A percentile compares a stretch with the other conserved stretches of the same genome.
These are phyloP conservation scores for Drechslerella coelobrocha DNA, from an alignment of 2,329 filamentous ascomycete species.

Conservation along the genomic window DNA sequence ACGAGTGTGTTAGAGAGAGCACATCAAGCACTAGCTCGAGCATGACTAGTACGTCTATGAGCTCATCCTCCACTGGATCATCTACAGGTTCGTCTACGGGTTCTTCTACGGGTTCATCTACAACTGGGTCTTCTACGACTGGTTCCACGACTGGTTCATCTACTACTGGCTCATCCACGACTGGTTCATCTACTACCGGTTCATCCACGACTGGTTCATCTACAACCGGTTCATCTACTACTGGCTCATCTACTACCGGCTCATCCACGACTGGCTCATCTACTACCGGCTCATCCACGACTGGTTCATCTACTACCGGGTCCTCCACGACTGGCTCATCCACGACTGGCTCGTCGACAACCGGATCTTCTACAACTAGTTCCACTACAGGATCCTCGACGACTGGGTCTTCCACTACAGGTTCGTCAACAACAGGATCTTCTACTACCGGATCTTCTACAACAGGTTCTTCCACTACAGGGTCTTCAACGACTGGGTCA, in stretches of 20 bases:
- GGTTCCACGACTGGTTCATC: slow-evolving; percentile 12
- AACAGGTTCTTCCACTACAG: not conserved
- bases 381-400: not conserved
- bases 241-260: not conserved
- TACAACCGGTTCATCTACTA: not conserved
- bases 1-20: slow-evolving; percentile 10
- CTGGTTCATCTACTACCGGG: slow-evolving; percentile 4
- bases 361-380: not conserved
- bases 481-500: not conserved
- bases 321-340: not conserved
- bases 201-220: slow-evolving; percentile 2
- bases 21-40: slow-evolving; percentile 16
- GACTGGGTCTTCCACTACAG: no score
- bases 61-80: not conserved
- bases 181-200: slow-evolving; percentile 12
- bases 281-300: not conserved
- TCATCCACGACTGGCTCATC: not conserved
- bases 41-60: slow-evolving; percentile 12
- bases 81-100: slow-evolving; percentile 8
- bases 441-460: slow-evolving; percentile 5
- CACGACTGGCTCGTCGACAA: not conserved
- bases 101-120: not conserved
- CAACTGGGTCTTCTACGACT: not conserved
- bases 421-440: slow-evolving; percentile 2
- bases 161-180: slow-evolving; percentile 2